Evolutionary conservation across 1,284 basidiomycete species (phyloP), one percentile per base, ranked within the genome.

Genomic region (Prillingera fragicola): DNA sequence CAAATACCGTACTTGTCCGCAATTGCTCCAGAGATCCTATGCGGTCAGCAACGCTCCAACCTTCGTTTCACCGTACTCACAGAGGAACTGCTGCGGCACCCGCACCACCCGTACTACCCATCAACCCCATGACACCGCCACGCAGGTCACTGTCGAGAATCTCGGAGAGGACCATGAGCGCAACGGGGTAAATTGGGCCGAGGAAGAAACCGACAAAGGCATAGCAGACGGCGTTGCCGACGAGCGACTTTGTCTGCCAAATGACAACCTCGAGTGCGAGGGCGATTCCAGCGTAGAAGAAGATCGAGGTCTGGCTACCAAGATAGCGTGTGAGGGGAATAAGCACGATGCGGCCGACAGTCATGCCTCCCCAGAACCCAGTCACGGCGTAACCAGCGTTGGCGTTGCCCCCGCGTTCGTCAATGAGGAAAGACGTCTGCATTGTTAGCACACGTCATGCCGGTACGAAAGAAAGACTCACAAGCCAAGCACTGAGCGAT

Each of bases 71-170:
- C n/a, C n/a, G n/a, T 22, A 48, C 46, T 38, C 36, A 49, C 39
- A 83, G 81, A 0, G 82, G 81, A 8, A 83, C 59, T 3, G 79
- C 57, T 0, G 81, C 80, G 25, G 77, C 78, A 9, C 81, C 81
- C 1, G 80, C 75, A 48, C 79, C 78, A 0, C 82, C 81, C 29
- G 82, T 72, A 2, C 78, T 79, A 3, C 78, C 57, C 42, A 59
- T 54, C 76, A 79, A 79, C 2, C 81, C 81, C 38, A 83, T 78
- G 23, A 77, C 75, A 8, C 71, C 79, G 2, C 78, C 78, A 31
- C 82, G 73, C 5, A 83, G 70, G 74, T 77, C 79, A 6, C 72
- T 73, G 4, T 80, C 80, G 4, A 83, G 65, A 40, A 82, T 71
- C 2, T 74, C 71, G 8, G 75, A 74, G 4, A 79, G 69, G 43